Conservation (phyloP, 176 grass and related monocot species). For the Phragmites australis region DNA sequence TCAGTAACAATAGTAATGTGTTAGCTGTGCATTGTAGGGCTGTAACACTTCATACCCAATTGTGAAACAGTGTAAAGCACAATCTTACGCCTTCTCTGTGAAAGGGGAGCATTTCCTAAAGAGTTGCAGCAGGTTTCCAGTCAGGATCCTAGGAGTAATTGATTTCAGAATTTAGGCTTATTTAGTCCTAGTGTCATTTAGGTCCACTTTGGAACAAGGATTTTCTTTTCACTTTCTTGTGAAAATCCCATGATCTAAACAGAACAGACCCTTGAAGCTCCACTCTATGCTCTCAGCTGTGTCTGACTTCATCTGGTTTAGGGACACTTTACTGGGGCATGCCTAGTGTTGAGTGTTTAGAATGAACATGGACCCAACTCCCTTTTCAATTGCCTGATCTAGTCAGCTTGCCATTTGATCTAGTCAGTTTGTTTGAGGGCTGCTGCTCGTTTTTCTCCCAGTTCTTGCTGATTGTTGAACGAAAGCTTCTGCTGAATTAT, state of each 20-base stretch:
- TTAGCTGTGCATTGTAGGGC: slow-evolving; percentile 24
- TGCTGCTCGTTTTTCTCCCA: not conserved
- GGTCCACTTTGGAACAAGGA: not conserved
- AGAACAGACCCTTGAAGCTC: not conserved
- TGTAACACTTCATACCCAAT: slow-evolving; percentile 16
- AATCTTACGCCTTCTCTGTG: not conserved
- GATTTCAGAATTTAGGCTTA: not conserved
- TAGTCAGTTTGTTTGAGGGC: not conserved
- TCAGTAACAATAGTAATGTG: slow-evolving; percentile 27
- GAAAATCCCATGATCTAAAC: not conserved
- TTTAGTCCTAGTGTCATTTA: not conserved
- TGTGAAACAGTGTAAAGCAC: slow-evolving; percentile 15
- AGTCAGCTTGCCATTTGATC: not conserved
- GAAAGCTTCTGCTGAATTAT: not conserved
- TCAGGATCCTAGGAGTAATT: not conserved
- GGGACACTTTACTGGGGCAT: not conserved
- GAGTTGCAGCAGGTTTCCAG: not conserved
- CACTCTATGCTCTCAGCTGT: not conserved
- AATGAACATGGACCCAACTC: not conserved
- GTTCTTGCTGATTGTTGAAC: not conserved
- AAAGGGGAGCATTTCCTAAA: not conserved
- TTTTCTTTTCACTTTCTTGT: not conserved
- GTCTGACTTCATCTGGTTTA: not conserved
- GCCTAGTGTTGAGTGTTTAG: not conserved
- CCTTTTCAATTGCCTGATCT: not conserved